Percentiles rank a stretch among this genome's conserved stretches.
Evolutionary conservation across 2,329 filamentous ascomycete species (phyloP).

Genomic region (Huntiella moniliformis): DNA sequence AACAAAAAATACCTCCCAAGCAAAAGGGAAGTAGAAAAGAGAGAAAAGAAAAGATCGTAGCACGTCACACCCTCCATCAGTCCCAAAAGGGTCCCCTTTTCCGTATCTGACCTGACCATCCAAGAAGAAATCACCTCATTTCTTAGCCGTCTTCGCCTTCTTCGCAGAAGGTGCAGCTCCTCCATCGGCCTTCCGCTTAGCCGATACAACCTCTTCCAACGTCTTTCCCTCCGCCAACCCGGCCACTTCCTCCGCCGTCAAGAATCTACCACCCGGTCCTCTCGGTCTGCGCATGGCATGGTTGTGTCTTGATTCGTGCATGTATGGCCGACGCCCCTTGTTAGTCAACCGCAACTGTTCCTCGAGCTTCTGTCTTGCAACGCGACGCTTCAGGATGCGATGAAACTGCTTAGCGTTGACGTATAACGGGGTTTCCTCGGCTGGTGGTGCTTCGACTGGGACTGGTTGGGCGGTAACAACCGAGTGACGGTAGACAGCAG

Average conservation of each 20-base stretch:
- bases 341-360: constrained; percentile 81
- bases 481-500: constrained; percentile 49
- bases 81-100: neutral
- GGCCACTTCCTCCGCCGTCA: constrained; percentile 90
- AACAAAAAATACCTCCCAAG: neutral
- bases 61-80: neutral
- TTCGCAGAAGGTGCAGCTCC: constrained; percentile 31
- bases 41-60: constrained; percentile 2
- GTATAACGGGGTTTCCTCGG: constrained; percentile 88
- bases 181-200: constrained; percentile 42
- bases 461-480: constrained; percentile 36
- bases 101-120: neutral
- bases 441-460: constrained; percentile 47
- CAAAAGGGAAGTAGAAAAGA: constrained; percentile 1
- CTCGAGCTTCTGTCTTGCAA: constrained; percentile 83
- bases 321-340: constrained; percentile 89
- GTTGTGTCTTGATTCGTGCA: constrained; percentile 94
- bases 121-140: neutral
- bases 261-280: constrained; percentile 82
- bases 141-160: constrained; percentile 34
- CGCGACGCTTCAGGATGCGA: constrained; percentile 81
- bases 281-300: constrained; percentile 92
- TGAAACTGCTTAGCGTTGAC: constrained; percentile 99
- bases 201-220: constrained; percentile 23
- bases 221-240: constrained; percentile 21